These are phyloP conservation scores for Bimuria novae-zelandiae DNA, from an alignment of 2,329 filamentous ascomycete genomes.

Conservation along the genomic window DNA sequence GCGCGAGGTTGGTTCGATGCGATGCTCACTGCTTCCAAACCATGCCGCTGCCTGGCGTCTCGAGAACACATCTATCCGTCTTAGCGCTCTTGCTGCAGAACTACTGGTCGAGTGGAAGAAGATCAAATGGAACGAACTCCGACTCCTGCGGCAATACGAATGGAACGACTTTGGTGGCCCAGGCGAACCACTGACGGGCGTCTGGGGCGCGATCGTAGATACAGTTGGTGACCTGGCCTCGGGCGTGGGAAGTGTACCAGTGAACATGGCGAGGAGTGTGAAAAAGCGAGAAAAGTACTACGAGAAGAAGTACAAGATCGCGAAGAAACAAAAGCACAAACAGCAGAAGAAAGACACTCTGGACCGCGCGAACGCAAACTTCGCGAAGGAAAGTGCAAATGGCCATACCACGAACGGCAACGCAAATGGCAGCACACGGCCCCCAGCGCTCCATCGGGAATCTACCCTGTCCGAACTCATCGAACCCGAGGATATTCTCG, in stretches of 20 bases:
- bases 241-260: constrained; percentile 68
- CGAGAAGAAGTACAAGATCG: constrained; percentile 49
- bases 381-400: constrained; percentile 3
- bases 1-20: constrained; percentile 53
- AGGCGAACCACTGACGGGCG: constrained; percentile 72
- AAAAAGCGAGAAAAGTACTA: constrained; percentile 60
- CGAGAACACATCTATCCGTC: constrained; percentile 62
- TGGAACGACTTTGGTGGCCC: constrained; percentile 81
- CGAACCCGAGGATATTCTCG: constrained; percentile 31
- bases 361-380: constrained; percentile 21
- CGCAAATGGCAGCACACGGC: constrained; percentile 15
- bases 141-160: constrained; percentile 68
- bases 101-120: constrained; percentile 65
- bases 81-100: constrained; percentile 69
- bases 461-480: constrained; percentile 37
- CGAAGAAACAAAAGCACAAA: constrained; percentile 36
- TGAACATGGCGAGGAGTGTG: constrained; percentile 62
- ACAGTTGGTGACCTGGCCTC: constrained; percentile 63
- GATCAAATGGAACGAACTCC: constrained; percentile 66
- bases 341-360: constrained; percentile 30
- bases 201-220: constrained; percentile 64
- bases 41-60: constrained; percentile 69
- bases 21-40: constrained; percentile 68
- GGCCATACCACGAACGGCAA: constrained; percentile 20
- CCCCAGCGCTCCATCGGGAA: constrained; percentile 26